Percentiles rank a stretch among this genome's conserved stretches.
Evolutionary conservation across 352 stramenopile genomes (phyloP).

Genomic region (Hyphochytrium catenoides): DNA sequence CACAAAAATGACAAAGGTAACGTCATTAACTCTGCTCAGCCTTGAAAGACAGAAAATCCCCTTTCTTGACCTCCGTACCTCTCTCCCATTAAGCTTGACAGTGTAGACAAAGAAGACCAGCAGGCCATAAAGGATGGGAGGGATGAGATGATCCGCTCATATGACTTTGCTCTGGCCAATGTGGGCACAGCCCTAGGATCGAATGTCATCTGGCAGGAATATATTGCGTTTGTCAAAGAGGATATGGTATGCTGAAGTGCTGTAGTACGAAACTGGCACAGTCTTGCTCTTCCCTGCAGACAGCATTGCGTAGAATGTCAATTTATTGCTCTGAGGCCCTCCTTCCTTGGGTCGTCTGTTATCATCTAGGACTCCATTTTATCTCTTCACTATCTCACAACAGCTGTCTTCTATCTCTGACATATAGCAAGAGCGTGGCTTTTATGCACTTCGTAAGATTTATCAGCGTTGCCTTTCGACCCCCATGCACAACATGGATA

Average conservation of each 20-base stretch:
- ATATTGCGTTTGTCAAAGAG: slow-evolving; percentile 46
- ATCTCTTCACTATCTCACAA: too few relatives aligned
- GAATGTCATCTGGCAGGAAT: slow-evolving; percentile 49
- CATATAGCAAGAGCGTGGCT: slow-evolving; percentile 24
- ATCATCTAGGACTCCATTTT: too few relatives aligned
- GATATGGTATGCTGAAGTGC: too few relatives aligned
- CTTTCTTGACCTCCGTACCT: too few relatives aligned
- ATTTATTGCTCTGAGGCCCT: too few relatives aligned
- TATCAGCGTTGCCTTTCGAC: slow-evolving; percentile 52
- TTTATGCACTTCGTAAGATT: slow-evolving; percentile 44
- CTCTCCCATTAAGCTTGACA: too few relatives aligned
- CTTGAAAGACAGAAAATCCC: slow-evolving; percentile 9
- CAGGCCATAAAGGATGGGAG: slow-evolving; percentile 21
- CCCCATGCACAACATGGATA: slow-evolving; percentile 44
- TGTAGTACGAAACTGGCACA: too few relatives aligned
- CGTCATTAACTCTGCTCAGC: slow-evolving; percentile 29
- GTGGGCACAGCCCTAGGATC: slow-evolving; percentile 51
- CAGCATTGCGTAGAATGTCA: too few relatives aligned
- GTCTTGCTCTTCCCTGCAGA: too few relatives aligned
- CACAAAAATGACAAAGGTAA: slow-evolving; percentile 53
- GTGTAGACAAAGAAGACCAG: not conserved
- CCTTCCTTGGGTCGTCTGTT: not conserved
- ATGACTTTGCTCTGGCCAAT: slow-evolving; percentile 44
- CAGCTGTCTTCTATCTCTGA: not conserved
- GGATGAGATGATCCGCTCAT: slow-evolving; percentile 55